Percentiles rank a stretch among this genome's conserved stretches.
Evolutionary conservation across 257 asterid genomes (phyloP).

Genomic region (Capsicum baccatum): DNA sequence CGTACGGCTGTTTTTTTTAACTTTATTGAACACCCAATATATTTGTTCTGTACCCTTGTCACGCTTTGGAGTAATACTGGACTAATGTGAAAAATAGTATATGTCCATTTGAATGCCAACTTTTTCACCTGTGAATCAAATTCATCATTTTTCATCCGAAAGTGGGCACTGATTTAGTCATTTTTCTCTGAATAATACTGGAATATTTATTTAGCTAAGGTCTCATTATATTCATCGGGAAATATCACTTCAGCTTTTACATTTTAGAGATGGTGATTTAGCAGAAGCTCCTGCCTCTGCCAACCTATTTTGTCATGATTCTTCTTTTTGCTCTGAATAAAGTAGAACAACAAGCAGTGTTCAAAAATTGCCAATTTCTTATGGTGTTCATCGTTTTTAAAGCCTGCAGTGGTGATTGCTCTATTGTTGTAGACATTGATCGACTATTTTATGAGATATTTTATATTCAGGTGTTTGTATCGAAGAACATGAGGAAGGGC

Average conservation of each 20-base stretch:
- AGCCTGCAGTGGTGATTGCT: neutral
- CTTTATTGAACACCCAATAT: neutral
- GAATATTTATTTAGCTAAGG: neutral
- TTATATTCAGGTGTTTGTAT: slow-evolving; percentile 63
- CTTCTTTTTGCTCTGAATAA: neutral
- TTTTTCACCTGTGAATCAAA: neutral
- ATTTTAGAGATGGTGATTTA: neutral
- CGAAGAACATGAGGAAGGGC: slow-evolving; percentile 49
- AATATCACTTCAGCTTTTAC: neutral
- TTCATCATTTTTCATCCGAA: neutral
- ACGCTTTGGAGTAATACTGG: neutral
- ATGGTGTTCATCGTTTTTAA: neutral
- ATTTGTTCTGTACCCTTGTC: neutral
- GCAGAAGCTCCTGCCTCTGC: neutral
- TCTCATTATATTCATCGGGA: neutral
- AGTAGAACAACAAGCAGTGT: neutral
- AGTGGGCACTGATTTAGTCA: neutral
- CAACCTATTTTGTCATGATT: neutral
- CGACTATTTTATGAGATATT: slow-evolving; percentile 23
- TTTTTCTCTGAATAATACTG: neutral
- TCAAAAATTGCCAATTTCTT: neutral
- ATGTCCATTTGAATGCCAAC: neutral
- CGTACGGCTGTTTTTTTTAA: neutral
- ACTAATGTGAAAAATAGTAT: slow-evolving; percentile 1
- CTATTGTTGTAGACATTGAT: slow-evolving; percentile 23